Evolutionary conservation across 495 filamentous ascomycete species (phyloP).

Genomic region (Trichoderma orchidacearum): DNA sequence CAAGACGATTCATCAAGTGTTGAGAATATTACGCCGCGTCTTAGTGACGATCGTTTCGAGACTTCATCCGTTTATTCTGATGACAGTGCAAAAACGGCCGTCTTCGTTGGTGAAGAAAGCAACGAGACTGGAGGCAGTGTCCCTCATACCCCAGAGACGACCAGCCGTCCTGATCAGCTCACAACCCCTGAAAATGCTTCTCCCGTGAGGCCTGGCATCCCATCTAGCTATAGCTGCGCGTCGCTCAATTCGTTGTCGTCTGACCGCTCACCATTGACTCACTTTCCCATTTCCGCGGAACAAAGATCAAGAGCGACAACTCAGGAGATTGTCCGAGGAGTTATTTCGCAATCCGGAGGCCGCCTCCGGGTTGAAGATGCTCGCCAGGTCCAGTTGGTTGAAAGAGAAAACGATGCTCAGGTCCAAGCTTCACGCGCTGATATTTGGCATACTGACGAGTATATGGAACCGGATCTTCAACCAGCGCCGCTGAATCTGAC

Average conservation of each 20-base stretch:
- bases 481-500: background rate
- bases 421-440: background rate
- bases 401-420: background rate
- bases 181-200: background rate
- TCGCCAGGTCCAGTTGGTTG: background rate
- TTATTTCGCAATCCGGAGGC: background rate
- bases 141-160: background rate
- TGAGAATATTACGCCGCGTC: background rate
- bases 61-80: conserved; percentile 1
- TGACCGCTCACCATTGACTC: background rate
- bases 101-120: background rate
- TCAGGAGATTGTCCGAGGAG: background rate
- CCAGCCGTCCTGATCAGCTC: background rate
- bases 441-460: background rate
- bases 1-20: background rate
- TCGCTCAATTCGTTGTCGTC: background rate
- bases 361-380: background rate
- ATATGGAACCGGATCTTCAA: background rate
- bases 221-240: background rate
- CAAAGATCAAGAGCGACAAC: background rate
- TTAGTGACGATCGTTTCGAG: background rate
- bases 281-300: background rate
- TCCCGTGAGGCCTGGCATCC: background rate
- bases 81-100: background rate
- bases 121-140: background rate